Base-by-base conservation (phyloP, 768 basidiomycete genomes). In the Lenzites betulinus region DNA sequence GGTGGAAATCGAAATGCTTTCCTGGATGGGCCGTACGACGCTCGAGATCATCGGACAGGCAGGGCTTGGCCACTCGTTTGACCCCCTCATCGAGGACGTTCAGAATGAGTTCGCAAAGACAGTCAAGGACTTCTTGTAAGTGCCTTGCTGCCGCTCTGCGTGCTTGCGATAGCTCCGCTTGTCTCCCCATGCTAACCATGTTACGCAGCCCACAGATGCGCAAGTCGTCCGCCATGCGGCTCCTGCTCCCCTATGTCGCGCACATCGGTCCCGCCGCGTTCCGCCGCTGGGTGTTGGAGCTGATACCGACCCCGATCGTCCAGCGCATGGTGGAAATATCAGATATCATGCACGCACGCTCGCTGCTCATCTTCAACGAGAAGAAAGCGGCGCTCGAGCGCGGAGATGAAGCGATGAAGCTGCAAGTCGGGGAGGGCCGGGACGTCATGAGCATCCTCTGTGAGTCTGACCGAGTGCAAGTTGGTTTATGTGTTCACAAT, bases 11-110 rank as follows among this genome's bases (percentile, higher is more conserved):
- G 64, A 65, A 35, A 54, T 78, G 43, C 58, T 76, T 23, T 49
- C 48, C 5, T 78, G 75, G 76, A 69, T 74, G 67, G 66, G 77
- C 20, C 74, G 81, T 9, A 71, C 76, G n/a, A 79, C 81, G 20
- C 72, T 83, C 15, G 81, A 83, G 60, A 68, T 69, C n/a, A 60
- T 71, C 36, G 67, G 70, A 4, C 70, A 70, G 22, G 67, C 67
- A 3, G 69, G 66, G 6, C 58, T 69, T 3, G 69, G 69, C 3
- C 47, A 64, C 48, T 67, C 69, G 33, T 70, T 71, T 51, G 69
- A 71, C 43, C 59, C 60, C 13, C 58, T 70, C 12, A 58, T 51
- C 5, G 44, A 62, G 41, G 64, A 65, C 48, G 54, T 56, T 41
- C 23, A 54, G 28, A 51, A 65, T 38, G 57, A 57, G 8, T 65